phyloP scores from a whole-genome alignment of 2,329 filamentous ascomycete genomes.

The Botrytis byssoidea region DNA sequence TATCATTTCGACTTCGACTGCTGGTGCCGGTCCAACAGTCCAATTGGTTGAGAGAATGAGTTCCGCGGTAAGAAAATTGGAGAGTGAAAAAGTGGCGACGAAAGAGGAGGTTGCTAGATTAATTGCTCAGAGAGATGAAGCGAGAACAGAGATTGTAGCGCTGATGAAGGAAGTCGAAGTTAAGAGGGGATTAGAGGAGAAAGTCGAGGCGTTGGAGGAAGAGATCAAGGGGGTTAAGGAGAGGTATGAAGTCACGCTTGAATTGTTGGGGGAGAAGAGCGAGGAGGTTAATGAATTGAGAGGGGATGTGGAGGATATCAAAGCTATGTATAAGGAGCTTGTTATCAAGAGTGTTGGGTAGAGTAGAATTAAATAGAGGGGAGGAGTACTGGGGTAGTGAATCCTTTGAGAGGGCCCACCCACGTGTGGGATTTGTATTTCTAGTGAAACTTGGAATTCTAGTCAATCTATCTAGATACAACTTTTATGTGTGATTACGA shows the following conservation, averaged over 20 bases:
- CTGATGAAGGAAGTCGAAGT: conserved; percentile 84
- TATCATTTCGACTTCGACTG: conserved; percentile 84
- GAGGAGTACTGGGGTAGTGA: neutral
- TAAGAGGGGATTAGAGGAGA: conserved; percentile 58
- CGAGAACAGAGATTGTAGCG: conserved; percentile 83
- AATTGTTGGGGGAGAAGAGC: conserved; percentile 96
- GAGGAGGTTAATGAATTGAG: conserved; percentile 89
- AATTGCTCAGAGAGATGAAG: conserved; percentile 83
- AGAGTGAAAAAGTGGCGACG: conserved; percentile 84
- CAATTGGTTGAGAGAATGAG: conserved; percentile 97
- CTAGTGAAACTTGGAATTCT: neutral
- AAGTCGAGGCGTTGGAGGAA: conserved; percentile 63
- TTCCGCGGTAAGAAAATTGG: conserved; percentile 83
- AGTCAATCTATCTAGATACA: neutral
- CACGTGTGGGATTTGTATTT: neutral
- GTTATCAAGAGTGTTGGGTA: conserved; percentile 44
- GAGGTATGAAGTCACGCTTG: conserved; percentile 85
- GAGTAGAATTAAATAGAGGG: neutral
- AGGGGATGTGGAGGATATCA: conserved; percentile 87
- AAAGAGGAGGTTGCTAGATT: conserved; percentile 84
- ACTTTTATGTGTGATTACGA: neutral
- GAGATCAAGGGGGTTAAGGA: conserved; percentile 68
- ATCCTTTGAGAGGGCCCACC: neutral
- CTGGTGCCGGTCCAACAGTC: conserved; percentile 86
- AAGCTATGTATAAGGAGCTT: conserved; percentile 92